Evolutionary conservation across 2,329 filamentous ascomycete species (phyloP).

Genomic region (Epichloe scottii): DNA sequence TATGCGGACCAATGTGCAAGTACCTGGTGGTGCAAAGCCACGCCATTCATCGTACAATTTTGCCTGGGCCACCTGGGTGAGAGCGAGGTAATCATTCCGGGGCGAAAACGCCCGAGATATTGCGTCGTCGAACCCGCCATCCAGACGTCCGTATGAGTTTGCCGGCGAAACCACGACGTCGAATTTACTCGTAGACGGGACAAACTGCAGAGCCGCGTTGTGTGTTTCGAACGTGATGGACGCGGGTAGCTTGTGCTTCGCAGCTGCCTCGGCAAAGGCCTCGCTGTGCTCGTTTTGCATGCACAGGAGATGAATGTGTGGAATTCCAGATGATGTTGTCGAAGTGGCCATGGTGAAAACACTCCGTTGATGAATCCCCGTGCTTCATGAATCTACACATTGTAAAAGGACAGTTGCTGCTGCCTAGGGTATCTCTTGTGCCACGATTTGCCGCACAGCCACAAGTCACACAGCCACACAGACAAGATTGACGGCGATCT

Average conservation of each 20-base stretch:
- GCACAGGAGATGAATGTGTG: constrained; percentile 10
- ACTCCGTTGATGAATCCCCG: neutral
- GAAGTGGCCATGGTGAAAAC: neutral
- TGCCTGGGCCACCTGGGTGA: constrained; percentile 31
- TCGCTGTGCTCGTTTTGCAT: constrained; percentile 15
- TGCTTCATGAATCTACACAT: too few relatives aligned
- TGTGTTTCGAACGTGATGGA: constrained; percentile 23
- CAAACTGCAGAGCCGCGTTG: constrained; percentile 23
- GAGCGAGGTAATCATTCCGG: constrained; percentile 29
- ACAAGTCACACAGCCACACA: too few relatives aligned
- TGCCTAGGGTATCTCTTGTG: too few relatives aligned
- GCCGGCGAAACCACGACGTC: constrained; percentile 40
- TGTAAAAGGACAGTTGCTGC: too few relatives aligned
- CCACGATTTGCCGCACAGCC: too few relatives aligned
- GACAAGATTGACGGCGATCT: neutral
- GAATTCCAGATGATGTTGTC: neutral
- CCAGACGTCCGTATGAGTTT: constrained; percentile 40
- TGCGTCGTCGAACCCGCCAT: constrained; percentile 42
- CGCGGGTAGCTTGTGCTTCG: constrained; percentile 18
- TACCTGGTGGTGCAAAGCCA: constrained; percentile 37
- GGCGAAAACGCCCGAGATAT: constrained; percentile 37
- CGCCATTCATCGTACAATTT: constrained; percentile 33
- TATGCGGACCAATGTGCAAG: constrained; percentile 34
- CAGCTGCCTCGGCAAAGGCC: constrained; percentile 26
- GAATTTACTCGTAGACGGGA: constrained; percentile 25